Base-by-base conservation (phyloP, 257 asterid genomes). In the Gentiana dahurica region DNA sequence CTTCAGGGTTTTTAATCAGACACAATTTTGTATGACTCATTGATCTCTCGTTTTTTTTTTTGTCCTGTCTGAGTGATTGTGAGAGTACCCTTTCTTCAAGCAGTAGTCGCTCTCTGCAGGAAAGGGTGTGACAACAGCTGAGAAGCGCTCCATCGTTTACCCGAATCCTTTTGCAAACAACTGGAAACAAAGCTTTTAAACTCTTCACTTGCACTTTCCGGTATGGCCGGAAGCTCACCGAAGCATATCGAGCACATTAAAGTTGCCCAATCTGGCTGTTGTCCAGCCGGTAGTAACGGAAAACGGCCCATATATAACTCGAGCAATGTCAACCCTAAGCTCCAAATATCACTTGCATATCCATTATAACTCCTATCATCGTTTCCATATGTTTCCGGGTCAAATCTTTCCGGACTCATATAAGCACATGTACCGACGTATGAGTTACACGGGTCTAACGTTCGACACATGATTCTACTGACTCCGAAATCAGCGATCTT, bases 351-450 rank as follows among this genome's bases (percentile, higher is more conserved):
- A 1, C 86, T 85, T 39, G 95, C 88, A 65, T 87, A 90, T 2
- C 90, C 97, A 52, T 90, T 69, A 70, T 87, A 87, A 57, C 73
- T 81, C 44, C 77, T 73, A 43, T 56, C 70, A 1, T 51, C 58
- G 10, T 57, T 64, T 0, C 97, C 96, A 68, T 87, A 73, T 0
- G 89, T 79, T 1, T 77, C 94, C 56, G 96, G 96, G 67, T 90
- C 96, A 52, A 90, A 90, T 43, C 96, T 75, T 67, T 90, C 97
- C 39, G 97, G 97, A 43, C 97, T 90, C 98, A 90, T 90, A 66
- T 90, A 90, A 1, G 96, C 96, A 65, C 96, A 90, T 15, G 98
- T 90, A 0, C 98, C 98, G 3, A 90, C 96, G 65, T 84, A 90
- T 0, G 98, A 87, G 58, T 80, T 79, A 77, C 96, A 84, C 8